Evolutionary conservation across 2,329 filamentous ascomycete species (phyloP).

Genomic region (Aspergillus sp.): DNA sequence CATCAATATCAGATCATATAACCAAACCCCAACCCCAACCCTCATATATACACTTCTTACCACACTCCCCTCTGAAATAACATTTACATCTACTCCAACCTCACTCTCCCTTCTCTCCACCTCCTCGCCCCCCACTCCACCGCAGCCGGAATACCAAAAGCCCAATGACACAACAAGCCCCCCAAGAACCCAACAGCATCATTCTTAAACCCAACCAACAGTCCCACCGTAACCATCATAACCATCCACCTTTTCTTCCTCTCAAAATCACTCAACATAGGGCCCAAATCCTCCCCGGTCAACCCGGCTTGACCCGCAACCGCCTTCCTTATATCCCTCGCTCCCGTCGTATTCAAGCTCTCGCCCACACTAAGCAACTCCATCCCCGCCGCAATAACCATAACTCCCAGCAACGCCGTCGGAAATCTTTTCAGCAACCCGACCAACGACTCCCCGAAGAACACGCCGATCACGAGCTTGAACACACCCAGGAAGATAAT

Average conservation of each 20-base stretch:
- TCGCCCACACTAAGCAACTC: conserved; percentile 85
- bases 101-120: conserved; percentile 39
- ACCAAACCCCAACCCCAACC: too few species aligned
- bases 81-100: conserved; percentile 14
- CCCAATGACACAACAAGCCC: conserved; percentile 76
- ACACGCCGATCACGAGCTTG: conserved; percentile 74
- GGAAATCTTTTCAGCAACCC: conserved; percentile 73
- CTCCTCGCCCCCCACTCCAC: conserved; percentile 27
- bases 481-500: conserved; percentile 75
- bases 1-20: too few species aligned
- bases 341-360: conserved; percentile 74
- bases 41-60: too few species aligned
- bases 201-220: conserved; percentile 83
- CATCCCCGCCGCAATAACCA: conserved; percentile 86
- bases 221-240: conserved; percentile 84
- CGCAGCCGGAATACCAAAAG: conserved; percentile 53
- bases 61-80: not conserved
- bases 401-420: conserved; percentile 74
- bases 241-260: conserved; percentile 77
- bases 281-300: conserved; percentile 24
- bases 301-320: conserved; percentile 29
- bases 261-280: conserved; percentile 64
- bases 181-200: conserved; percentile 84
- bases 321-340: conserved; percentile 56
- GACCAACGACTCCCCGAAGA: conserved; percentile 74